Conservation (phyloP, 805 yeast species). For the Candida takata region DNA sequence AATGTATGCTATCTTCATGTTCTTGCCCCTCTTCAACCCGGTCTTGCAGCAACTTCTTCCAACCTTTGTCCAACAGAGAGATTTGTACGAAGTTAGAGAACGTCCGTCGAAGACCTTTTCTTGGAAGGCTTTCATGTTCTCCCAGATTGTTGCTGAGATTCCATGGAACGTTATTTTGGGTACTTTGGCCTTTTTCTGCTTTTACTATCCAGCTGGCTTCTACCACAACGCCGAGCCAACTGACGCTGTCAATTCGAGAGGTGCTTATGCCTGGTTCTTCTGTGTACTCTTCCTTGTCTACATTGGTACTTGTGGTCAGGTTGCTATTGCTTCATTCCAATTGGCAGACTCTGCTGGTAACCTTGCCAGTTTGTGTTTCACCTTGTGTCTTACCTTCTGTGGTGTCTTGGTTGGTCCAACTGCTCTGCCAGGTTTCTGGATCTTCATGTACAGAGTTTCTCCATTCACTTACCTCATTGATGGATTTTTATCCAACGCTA, state of each 20-base stretch:
- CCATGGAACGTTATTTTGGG: slow-evolving; percentile 60
- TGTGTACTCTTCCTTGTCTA: slow-evolving; percentile 43
- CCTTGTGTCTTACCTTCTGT: slow-evolving; percentile 63
- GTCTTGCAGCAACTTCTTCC: slow-evolving; percentile 60
- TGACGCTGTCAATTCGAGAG: slow-evolving; percentile 9
- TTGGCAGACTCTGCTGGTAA: slow-evolving; percentile 59
- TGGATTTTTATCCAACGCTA: slow-evolving; percentile 47
- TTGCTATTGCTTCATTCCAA: slow-evolving; percentile 52
- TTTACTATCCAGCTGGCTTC: slow-evolving; percentile 66
- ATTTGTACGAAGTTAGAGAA: slow-evolving; percentile 65
- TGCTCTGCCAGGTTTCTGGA: slow-evolving; percentile 67
- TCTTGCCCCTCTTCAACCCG: slow-evolving; percentile 48
- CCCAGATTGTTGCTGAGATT: slow-evolving; percentile 58
- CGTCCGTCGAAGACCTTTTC: slow-evolving; percentile 65
- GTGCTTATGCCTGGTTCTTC: slow-evolving; percentile 32
- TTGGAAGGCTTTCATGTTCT: slow-evolving; percentile 55
- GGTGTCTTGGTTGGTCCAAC: slow-evolving; percentile 65
- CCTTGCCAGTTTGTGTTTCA: slow-evolving; percentile 47
- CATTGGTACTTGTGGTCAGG: slow-evolving; percentile 51
- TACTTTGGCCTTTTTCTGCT: slow-evolving; percentile 53
- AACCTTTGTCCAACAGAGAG: slow-evolving; percentile 52
- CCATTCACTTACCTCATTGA: slow-evolving; percentile 64
- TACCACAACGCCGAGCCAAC: slow-evolving; percentile 8
- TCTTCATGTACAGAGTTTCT: slow-evolving; percentile 67
- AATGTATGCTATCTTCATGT: slow-evolving; percentile 72